These are phyloP conservation scores for Citrus maxima DNA, from an alignment of 345 rosid species.

Conservation along the genomic window DNA sequence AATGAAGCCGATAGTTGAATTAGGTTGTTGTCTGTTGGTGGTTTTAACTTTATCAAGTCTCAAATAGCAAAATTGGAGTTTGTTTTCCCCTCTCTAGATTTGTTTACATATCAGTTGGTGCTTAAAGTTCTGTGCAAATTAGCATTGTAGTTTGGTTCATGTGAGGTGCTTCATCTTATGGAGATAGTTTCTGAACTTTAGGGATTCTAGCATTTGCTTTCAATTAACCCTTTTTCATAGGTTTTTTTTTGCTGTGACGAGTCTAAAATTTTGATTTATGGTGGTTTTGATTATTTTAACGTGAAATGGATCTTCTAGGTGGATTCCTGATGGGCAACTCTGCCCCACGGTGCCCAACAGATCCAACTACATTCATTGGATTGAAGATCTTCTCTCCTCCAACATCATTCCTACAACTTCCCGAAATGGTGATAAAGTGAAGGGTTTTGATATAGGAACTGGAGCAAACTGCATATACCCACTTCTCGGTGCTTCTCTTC, in stretches of 20 bases:
- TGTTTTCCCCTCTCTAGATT: not conserved
- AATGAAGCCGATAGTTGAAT: not conserved
- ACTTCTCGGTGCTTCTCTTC: conserved; percentile 84
- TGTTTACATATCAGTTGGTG: not conserved
- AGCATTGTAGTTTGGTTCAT: not conserved
- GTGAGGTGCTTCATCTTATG: not conserved
- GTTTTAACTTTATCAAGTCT: not conserved
- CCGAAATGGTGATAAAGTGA: conserved; percentile 32
- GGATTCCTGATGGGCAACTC: conserved; percentile 96
- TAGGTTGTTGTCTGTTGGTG: not conserved
- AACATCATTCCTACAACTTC: conserved; percentile 42
- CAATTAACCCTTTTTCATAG: not conserved
- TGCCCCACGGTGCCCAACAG: conserved; percentile 95
- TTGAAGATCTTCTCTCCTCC: conserved; percentile 77
- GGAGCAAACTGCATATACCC: conserved; percentile 97
- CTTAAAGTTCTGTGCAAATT: not conserved
- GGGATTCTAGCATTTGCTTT: not conserved
- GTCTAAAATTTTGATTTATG: not conserved
- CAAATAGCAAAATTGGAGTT: not conserved
- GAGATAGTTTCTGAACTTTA: not conserved
- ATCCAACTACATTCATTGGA: conserved; percentile 91
- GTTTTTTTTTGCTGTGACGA: not conserved
- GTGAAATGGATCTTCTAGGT: conserved; percentile 41
- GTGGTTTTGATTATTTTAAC: not conserved
- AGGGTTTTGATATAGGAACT: conserved; percentile 91